Evolutionary conservation across 129 eudicot species (phyloP), one percentile per base, ranked within the genome.

Genomic region (Flaveria brownii): DNA sequence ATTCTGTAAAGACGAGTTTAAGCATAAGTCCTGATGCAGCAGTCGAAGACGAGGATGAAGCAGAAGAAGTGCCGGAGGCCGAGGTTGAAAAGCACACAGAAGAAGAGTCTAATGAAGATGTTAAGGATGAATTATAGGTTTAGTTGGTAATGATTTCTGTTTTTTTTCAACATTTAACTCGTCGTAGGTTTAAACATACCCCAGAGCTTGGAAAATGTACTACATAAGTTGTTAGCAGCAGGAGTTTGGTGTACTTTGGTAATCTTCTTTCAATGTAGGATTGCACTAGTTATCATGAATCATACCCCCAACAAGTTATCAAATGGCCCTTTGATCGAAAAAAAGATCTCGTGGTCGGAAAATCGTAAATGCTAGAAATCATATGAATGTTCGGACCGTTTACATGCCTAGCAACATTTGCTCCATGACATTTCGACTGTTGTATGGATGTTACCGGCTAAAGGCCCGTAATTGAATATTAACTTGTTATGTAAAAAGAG

Each of bases 121-220:
- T 86, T 47, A 94, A 89, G 84, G 97, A 91, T 73, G 97, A 91
- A 83, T 63, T 93, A 83, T 93, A 93, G 96, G 62, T 70, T 64
- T 71, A 72, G 78, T 62, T 26, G 6, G 5, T 64, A 43, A 41
- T 74, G 60, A 59, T 49, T 23, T 55, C 12, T 77, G 60, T 26
- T 57, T 43, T 70, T 59, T 25, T 60, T 5, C 22, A n/a, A 4
- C 8, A 52, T 49, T 14, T 52, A 18, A 20, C 62, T 26, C 41
- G 10, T 28, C 20, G 11, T 23, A 60, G 66, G 66, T 2, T 60
- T 0, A 30, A 62, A 62, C 13, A 30, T 30, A 28, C 12, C 16
- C 15, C 17, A 5, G 3, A 62, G 68, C 43, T 5, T 62, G 17
- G 18, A 62, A 28, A 62, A 13, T 28, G 68, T 62, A 62, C 10